Conservation (phyloP, 495 filamentous ascomycete species). For the Hypomontagnella submonticulosa region DNA sequence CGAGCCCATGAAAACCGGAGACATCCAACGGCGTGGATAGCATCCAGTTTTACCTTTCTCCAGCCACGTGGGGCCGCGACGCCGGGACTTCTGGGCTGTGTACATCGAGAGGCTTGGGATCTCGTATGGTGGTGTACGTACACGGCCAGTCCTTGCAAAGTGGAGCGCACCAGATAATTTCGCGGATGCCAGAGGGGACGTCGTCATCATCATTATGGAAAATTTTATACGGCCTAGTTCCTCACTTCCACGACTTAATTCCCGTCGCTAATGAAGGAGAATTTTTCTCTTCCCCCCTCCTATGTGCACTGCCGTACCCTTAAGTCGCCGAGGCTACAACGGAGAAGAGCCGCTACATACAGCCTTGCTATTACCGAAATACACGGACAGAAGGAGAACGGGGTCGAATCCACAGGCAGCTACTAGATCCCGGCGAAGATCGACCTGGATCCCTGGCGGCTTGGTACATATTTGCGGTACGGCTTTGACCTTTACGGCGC, state of each 20-base stretch:
- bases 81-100: constrained; percentile 25
- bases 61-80: constrained; percentile 40
- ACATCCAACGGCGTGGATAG: constrained; percentile 34
- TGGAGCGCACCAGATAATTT: constrained; percentile 45
- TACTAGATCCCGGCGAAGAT: constrained; percentile 24
- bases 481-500: constrained; percentile 34
- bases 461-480: constrained; percentile 19
- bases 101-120: not conserved
- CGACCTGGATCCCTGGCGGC: constrained; percentile 26
- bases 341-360: constrained; percentile 18
- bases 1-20: constrained; percentile 26
- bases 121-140: constrained; percentile 7
- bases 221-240: constrained; percentile 11
- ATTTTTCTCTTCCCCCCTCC: constrained; percentile 3
- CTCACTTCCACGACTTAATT: constrained; percentile 5
- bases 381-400: not conserved
- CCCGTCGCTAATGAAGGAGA: not conserved
- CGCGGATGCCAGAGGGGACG: constrained; percentile 25
- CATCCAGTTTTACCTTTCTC: constrained; percentile 28
- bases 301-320: not conserved
- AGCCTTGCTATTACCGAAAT: constrained; percentile 1
- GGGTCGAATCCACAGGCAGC: not conserved
- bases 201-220: constrained; percentile 29
- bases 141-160: constrained; percentile 30
- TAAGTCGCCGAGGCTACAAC: constrained; percentile 23